Evolutionary conservation across 768 basidiomycete species (phyloP).

Genomic region (Russula compacta): DNA sequence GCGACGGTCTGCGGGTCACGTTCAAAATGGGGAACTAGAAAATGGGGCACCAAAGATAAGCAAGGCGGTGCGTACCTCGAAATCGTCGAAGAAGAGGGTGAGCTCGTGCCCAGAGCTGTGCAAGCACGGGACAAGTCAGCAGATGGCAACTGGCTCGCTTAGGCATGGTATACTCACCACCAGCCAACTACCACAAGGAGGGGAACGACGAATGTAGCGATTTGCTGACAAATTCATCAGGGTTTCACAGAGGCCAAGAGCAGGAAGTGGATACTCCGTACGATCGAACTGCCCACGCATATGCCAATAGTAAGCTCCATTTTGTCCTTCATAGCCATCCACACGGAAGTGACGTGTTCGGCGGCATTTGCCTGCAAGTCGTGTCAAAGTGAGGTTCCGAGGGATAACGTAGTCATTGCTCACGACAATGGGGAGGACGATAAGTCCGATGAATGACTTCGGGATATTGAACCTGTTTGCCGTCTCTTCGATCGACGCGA

Average conservation of each 20-base stretch:
- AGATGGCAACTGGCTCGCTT: background rate
- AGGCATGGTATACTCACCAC: conserved; percentile 42
- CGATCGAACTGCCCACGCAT: conserved; percentile 75
- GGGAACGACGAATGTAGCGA: conserved; percentile 79
- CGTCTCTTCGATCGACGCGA: conserved; percentile 88
- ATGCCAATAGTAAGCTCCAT: conserved; percentile 71
- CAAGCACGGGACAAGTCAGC: conserved; percentile 6
- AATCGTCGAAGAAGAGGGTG: conserved; percentile 78
- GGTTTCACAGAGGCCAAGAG: background rate
- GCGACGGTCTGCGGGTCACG: conserved; percentile 50
- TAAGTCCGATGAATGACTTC: conserved; percentile 78
- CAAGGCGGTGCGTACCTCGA: conserved; percentile 46
- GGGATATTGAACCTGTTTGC: conserved; percentile 74
- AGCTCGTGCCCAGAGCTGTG: conserved; percentile 56
- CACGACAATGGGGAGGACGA: conserved; percentile 82
- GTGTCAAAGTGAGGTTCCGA: background rate
- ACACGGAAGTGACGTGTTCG: conserved; percentile 78
- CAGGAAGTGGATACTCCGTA: conserved; percentile 28
- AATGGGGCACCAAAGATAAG: background rate
- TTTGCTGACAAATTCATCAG: conserved; percentile 45
- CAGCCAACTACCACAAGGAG: conserved; percentile 84
- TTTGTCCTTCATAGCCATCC: conserved; percentile 79
- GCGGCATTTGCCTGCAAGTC: conserved; percentile 60
- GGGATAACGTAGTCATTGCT: conserved; percentile 22
- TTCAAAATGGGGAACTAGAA: background rate